These are phyloP conservation scores for Allomyces macrogynus DNA, from an alignment of 192 early-diverging fungal species.

Conservation along the genomic window DNA sequence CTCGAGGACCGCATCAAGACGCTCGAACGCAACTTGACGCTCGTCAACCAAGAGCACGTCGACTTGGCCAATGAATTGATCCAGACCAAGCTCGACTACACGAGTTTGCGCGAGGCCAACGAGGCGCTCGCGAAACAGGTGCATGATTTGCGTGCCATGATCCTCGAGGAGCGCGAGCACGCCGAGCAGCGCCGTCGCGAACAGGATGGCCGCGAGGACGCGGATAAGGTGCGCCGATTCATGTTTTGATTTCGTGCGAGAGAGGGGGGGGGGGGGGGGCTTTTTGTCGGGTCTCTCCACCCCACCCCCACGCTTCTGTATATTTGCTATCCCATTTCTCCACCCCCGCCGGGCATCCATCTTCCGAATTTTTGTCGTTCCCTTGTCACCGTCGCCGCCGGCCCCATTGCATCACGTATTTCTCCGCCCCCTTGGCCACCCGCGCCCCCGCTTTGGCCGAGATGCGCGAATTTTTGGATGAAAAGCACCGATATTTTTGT, in stretches of 20 bases:
- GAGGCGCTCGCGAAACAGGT: slow-evolving; percentile 35
- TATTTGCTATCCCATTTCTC: too few species aligned
- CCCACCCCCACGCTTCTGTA: too few species aligned
- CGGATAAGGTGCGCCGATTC: background rate
- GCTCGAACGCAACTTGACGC: slow-evolving; percentile 39
- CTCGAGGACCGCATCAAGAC: slow-evolving; percentile 34
- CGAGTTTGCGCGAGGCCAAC: slow-evolving; percentile 29
- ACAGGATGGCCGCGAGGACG: background rate
- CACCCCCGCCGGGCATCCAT: too few species aligned
- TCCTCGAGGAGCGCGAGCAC: slow-evolving; percentile 1
- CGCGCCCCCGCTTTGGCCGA: background rate
- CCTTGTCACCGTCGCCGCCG: too few species aligned
- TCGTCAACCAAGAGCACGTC: slow-evolving; percentile 52
- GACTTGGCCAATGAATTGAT: slow-evolving; percentile 47
- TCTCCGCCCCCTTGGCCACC: too few species aligned
- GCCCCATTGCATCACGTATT: too few species aligned
- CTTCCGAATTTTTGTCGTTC: too few species aligned
- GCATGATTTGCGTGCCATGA: slow-evolving; percentile 19
- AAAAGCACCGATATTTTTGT: slow-evolving; percentile 2
- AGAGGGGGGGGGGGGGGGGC: too few species aligned
- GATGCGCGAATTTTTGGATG: too few species aligned
- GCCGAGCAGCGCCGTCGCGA: background rate
- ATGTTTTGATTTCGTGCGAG: too few species aligned
- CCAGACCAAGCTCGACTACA: slow-evolving; percentile 33
- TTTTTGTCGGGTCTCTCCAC: too few species aligned